These are phyloP conservation scores for Aurifilum marmelostoma DNA, from an alignment of 2,329 filamentous ascomycete genomes.

Conservation along the genomic window DNA sequence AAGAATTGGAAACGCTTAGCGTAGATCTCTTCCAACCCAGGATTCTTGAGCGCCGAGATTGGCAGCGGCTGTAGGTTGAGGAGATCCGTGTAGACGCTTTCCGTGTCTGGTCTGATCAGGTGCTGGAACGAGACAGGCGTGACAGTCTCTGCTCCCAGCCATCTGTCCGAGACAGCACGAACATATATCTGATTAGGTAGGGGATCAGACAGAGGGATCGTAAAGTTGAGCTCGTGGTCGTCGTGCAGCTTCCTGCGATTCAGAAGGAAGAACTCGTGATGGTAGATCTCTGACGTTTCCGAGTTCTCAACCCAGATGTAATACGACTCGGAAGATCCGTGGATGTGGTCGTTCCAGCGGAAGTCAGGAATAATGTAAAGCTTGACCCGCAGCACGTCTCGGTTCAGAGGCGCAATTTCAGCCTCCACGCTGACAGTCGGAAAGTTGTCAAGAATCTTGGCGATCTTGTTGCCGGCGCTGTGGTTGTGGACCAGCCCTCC, in stretches of 20 bases:
- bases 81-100: constrained; percentile 95
- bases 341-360: constrained; percentile 88
- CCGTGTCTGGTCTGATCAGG: constrained; percentile 93
- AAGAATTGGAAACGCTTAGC: constrained; percentile 90
- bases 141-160: constrained; percentile 95
- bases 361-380: constrained; percentile 89
- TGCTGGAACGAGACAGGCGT: constrained; percentile 97
- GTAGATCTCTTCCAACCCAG: constrained; percentile 85
- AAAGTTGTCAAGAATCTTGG: constrained; percentile 84
- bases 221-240: constrained; percentile 97
- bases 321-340: constrained; percentile 93
- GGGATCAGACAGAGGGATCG: constrained; percentile 91
- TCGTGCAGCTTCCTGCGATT: constrained; percentile 88
- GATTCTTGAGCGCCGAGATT: constrained; percentile 84
- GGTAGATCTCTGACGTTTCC: constrained; percentile 95
- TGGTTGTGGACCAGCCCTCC: constrained; percentile 90
- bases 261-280: constrained; percentile 95
- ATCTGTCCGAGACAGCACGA: constrained; percentile 89
- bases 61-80: constrained; percentile 89
- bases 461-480: constrained; percentile 80
- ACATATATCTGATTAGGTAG: constrained; percentile 96
- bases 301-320: constrained; percentile 99
- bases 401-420: constrained; percentile 92
- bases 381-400: constrained; percentile 90
- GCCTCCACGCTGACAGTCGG: constrained; percentile 89